These are phyloP conservation scores for Diaporthe longicolla DNA, from an alignment of 2,329 filamentous ascomycete species.

Conservation along the genomic window DNA sequence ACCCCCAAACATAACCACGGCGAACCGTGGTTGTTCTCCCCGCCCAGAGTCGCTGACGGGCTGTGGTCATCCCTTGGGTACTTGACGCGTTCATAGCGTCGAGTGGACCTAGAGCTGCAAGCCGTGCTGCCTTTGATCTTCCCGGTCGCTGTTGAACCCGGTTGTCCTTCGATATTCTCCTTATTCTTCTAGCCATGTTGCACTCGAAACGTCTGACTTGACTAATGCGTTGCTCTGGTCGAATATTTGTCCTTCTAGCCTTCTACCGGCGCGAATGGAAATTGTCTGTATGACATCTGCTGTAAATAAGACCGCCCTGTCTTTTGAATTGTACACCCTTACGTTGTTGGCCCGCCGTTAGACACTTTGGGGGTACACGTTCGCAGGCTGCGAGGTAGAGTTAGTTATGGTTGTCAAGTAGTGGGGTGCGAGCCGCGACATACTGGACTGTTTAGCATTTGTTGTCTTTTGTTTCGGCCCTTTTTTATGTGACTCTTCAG, in stretches of 20 bases:
- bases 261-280: constrained; percentile 41
- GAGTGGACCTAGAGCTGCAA: constrained; percentile 1
- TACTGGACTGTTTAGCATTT: constrained; percentile 96
- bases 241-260: constrained; percentile 34
- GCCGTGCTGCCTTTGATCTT: constrained; percentile 3
- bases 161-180: constrained; percentile 5
- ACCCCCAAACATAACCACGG: neutral
- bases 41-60: neutral
- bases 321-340: constrained; percentile 17
- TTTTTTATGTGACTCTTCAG: constrained; percentile 99
- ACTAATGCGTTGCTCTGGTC: neutral
- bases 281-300: constrained; percentile 18
- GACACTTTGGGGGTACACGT: constrained; percentile 43
- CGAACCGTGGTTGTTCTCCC: neutral
- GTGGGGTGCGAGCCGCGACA: constrained; percentile 56
- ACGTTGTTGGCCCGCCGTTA: constrained; percentile 33
- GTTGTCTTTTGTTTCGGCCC: constrained; percentile 92
- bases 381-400: constrained; percentile 38
- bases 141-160: constrained; percentile 10
- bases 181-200: constrained; percentile 16
- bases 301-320: constrained; percentile 16
- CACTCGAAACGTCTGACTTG: constrained; percentile 10
- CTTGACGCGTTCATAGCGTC: constrained; percentile 36
- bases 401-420: neutral
- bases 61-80: constrained; percentile 11